Percentiles rank a stretch among this genome's conserved stretches.
Evolutionary conservation across 2,329 filamentous ascomycete genomes (phyloP).

Genomic region (Albophoma yamanashiensis): DNA sequence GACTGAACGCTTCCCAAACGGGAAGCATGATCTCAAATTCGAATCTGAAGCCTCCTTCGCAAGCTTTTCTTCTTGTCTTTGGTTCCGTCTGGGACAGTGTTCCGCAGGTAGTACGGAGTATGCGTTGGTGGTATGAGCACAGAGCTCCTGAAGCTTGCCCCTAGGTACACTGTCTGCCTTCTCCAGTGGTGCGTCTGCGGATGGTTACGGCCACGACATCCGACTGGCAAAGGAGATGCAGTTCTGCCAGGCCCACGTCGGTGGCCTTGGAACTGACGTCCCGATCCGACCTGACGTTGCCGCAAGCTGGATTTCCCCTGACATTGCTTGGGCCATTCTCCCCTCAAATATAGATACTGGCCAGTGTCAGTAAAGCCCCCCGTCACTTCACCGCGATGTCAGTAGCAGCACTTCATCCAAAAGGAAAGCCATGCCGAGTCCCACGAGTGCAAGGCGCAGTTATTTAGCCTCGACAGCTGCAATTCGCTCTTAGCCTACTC

Average conservation of each 20-base stretch:
- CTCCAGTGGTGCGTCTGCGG: neutral
- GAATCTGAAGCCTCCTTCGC: constrained; percentile 46
- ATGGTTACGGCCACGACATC: neutral
- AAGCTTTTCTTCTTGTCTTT: neutral
- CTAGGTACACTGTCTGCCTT: neutral
- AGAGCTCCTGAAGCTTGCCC: neutral
- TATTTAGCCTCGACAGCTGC: neutral
- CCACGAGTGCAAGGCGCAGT: neutral
- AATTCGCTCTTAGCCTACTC: too few relatives aligned
- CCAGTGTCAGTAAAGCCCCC: neutral
- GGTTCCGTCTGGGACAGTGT: neutral
- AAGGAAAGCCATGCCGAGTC: neutral
- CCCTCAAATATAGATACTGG: neutral
- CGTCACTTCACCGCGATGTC: neutral
- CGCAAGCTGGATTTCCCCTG: neutral
- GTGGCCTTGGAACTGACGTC: neutral
- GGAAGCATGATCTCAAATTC: constrained; percentile 51
- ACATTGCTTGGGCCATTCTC: neutral
- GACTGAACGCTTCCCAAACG: constrained; percentile 44
- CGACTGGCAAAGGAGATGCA: neutral
- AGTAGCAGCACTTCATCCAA: neutral
- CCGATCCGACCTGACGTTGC: neutral
- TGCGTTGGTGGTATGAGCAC: neutral
- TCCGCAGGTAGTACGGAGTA: neutral
- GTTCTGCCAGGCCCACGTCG: neutral